Percentiles rank a stretch among this genome's conserved stretches.
These are phyloP conservation scores for Scheffersomyces illinoinensis DNA, from an alignment of 1,139 yeast species.

Conservation along the genomic window DNA sequence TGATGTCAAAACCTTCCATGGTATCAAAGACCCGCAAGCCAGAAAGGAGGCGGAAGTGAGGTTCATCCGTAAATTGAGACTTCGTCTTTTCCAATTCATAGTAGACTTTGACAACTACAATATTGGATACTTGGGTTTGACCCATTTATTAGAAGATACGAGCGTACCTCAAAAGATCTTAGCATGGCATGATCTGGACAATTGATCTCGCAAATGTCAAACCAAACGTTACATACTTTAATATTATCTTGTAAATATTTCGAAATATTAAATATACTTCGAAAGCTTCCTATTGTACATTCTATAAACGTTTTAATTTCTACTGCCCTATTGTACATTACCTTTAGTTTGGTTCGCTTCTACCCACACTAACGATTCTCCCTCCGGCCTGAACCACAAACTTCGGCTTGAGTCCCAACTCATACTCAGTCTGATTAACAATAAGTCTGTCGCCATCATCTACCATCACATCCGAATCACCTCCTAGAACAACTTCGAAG, in stretches of 20 bases:
- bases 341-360: background rate
- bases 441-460: background rate
- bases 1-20: constrained; percentile 15
- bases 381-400: background rate
- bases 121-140: constrained; percentile 37
- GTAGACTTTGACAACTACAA: constrained; percentile 35
- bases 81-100: constrained; percentile 30
- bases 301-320: background rate
- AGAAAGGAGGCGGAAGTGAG: constrained; percentile 11
- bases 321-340: background rate
- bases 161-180: constrained; percentile 21
- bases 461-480: background rate
- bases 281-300: background rate
- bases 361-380: background rate
- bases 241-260: background rate
- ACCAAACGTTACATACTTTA: background rate
- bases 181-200: background rate
- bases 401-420: background rate
- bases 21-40: constrained; percentile 13
- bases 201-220: background rate
- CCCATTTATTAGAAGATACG: constrained; percentile 9
- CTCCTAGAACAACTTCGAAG: constrained; percentile 36
- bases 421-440: background rate
- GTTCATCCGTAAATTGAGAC: constrained; percentile 22
- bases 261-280: background rate